Evolutionary conservation across 208 protist genomes (phyloP).

Genomic region (Trypanosoma lewisi): DNA sequence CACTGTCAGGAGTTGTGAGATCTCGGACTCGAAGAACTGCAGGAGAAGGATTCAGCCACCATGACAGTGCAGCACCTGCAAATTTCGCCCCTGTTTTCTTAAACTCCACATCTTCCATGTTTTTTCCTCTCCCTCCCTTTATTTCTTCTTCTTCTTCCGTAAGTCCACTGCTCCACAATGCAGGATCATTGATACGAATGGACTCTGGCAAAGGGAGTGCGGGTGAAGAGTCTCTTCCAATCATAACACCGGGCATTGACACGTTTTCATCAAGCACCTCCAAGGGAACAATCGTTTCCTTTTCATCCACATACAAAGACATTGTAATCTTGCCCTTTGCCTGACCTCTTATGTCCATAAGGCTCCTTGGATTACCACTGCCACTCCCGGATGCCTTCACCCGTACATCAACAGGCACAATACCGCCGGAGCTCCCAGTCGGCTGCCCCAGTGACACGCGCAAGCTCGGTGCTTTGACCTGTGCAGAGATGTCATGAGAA

Average conservation of each 20-base stretch:
- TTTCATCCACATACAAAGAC: conserved; percentile 24
- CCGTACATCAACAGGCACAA: conserved; percentile 19
- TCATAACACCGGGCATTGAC: conserved; percentile 67
- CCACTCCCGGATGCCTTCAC: conserved; percentile 13
- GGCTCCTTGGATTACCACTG: conserved; percentile 7
- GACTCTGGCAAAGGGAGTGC: conserved; percentile 22
- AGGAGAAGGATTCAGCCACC: conserved; percentile 76
- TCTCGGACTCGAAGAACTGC: conserved; percentile 46
- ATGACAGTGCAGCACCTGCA: conserved; percentile 38
- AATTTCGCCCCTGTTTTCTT: conserved; percentile 4
- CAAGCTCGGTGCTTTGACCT: conserved; percentile 3
- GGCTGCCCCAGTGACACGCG: conserved; percentile 5
- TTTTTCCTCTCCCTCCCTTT: no score
- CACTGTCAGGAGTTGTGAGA: conserved; percentile 42
- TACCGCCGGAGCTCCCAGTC: neutral
- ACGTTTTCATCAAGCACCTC: conserved; percentile 39
- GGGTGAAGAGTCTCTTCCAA: conserved; percentile 56
- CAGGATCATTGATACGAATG: conserved; percentile 24
- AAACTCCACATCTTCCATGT: conserved; percentile 8
- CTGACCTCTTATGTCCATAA: conserved; percentile 18
- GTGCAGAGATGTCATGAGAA: conserved; percentile 16
- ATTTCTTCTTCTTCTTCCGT: conserved; percentile 10
- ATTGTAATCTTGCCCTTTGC: conserved; percentile 11
- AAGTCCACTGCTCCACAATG: conserved; percentile 10
- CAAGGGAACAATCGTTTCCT: conserved; percentile 45